These are phyloP conservation scores for Echium plantagineum DNA, from an alignment of 257 asterid genomes.

Conservation along the genomic window DNA sequence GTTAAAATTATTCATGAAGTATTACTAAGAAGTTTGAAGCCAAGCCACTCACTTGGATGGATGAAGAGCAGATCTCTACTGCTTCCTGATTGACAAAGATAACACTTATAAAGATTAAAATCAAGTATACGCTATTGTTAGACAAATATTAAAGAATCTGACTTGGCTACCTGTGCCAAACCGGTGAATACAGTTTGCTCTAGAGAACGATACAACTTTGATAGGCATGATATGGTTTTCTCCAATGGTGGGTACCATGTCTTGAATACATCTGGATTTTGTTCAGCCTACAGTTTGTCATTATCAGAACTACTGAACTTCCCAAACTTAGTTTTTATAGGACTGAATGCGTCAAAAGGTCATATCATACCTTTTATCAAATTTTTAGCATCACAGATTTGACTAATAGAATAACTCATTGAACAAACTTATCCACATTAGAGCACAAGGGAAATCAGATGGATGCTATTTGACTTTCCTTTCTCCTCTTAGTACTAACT, in stretches of 20 bases:
- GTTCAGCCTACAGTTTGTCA: constrained; percentile 46
- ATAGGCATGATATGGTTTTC: constrained; percentile 89
- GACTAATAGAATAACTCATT: not conserved
- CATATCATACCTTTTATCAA: too few relatives aligned
- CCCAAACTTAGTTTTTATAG: not conserved
- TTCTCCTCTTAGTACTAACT: not conserved
- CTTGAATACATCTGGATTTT: constrained; percentile 51
- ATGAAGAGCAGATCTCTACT: constrained; percentile 77
- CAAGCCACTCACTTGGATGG: constrained; percentile 63
- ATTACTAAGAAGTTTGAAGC: not conserved
- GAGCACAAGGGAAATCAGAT: not conserved
- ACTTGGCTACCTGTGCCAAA: constrained; percentile 74
- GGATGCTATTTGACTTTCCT: not conserved
- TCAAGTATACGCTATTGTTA: not conserved
- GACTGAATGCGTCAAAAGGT: not conserved
- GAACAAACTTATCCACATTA: not conserved
- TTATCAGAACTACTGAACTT: constrained; percentile 9
- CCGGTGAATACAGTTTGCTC: constrained; percentile 90
- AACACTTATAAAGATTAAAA: not conserved
- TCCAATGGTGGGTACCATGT: constrained; percentile 98
- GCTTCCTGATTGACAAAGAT: constrained; percentile 59
- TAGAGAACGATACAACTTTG: constrained; percentile 78
- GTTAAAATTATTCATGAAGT: not conserved
- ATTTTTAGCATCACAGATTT: not conserved
- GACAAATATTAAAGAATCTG: constrained; percentile 11